Percentiles rank a stretch among this genome's conserved stretches.
phyloP scores from a whole-genome alignment of 176 grass and related monocot genomes.

The Triticum urartu region DNA sequence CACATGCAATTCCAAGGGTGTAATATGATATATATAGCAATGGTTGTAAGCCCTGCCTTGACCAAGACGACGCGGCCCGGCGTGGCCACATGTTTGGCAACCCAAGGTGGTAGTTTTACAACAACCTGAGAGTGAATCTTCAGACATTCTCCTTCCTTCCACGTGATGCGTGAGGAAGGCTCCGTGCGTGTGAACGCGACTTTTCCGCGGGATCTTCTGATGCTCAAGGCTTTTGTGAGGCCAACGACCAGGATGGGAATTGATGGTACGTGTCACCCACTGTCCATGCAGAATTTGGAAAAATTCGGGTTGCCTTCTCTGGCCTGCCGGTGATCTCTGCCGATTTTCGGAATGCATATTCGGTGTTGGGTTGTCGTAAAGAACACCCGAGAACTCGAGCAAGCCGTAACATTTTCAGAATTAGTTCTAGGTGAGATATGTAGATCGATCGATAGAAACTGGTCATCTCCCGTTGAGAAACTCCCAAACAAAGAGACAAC shows the following conservation, averaged over 20 bases:
- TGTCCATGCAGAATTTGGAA: neutral
- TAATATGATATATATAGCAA: no score
- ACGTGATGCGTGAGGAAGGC: neutral
- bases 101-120: no score
- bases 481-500: no score
- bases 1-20: no score
- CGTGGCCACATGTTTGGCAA: no score
- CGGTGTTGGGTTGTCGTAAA: no score
- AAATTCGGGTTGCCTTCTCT: neutral
- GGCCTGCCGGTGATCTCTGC: neutral
- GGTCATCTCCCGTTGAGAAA: neutral
- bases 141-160: neutral
- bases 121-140: conserved; percentile 1
- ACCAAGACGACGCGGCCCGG: no score
- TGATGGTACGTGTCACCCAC: neutral
- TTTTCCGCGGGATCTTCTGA: conserved; percentile 34
- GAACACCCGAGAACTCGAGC: no score
- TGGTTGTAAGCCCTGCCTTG: no score
- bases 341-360: neutral
- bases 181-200: conserved; percentile 29
- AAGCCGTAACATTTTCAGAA: no score
- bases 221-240: neutral
- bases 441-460: neutral
- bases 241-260: neutral
- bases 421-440: neutral